Evolutionary conservation across 768 basidiomycete genomes (phyloP).

Genomic region (Lepiota subincarnata): DNA sequence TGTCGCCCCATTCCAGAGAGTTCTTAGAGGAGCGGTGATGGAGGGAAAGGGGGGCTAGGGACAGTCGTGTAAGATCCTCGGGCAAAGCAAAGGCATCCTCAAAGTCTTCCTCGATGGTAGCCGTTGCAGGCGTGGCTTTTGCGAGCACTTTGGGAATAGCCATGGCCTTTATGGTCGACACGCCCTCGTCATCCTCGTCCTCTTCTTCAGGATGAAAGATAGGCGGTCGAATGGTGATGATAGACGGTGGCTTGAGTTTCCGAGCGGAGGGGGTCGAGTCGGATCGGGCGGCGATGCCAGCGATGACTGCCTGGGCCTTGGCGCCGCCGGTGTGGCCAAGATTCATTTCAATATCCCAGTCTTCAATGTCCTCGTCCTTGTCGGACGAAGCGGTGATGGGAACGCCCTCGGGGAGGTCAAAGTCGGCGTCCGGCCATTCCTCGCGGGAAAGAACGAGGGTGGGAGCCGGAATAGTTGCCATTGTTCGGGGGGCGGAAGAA

Average conservation of each 20-base stretch:
- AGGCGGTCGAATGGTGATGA: conserved; percentile 67
- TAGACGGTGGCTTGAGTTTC: conserved; percentile 20
- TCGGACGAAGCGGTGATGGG: conserved; percentile 61
- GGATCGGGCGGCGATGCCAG: conserved; percentile 35
- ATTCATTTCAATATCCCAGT: conserved; percentile 81
- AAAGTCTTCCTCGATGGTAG: conserved; percentile 69
- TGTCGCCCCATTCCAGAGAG: conserved; percentile 83
- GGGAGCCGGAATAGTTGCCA: conserved; percentile 61
- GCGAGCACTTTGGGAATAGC: conserved; percentile 27
- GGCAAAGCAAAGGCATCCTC: conserved; percentile 83
- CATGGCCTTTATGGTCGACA: conserved; percentile 78
- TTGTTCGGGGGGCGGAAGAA: conserved; percentile 24
- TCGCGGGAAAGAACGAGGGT: conserved; percentile 52
- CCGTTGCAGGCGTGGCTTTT: conserved; percentile 30
- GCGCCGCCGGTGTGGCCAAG: conserved; percentile 54
- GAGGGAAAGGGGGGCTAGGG: conserved; percentile 73
- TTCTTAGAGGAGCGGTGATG: conserved; percentile 77
- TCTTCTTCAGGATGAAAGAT: conserved; percentile 36
- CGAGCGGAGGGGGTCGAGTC: conserved; percentile 30
- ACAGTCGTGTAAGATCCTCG: conserved; percentile 74
- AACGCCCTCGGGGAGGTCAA: conserved; percentile 76
- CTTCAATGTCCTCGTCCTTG: conserved; percentile 64
- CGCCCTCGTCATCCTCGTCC: conserved; percentile 74
- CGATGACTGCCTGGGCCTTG: conserved; percentile 36
- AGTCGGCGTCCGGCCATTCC: conserved; percentile 87